A percentile compares a stretch with the other conserved stretches of the same genome.
phyloP scores from a whole-genome alignment of 2,329 filamentous ascomycete genomes.

The Fulvia fulva region DNA sequence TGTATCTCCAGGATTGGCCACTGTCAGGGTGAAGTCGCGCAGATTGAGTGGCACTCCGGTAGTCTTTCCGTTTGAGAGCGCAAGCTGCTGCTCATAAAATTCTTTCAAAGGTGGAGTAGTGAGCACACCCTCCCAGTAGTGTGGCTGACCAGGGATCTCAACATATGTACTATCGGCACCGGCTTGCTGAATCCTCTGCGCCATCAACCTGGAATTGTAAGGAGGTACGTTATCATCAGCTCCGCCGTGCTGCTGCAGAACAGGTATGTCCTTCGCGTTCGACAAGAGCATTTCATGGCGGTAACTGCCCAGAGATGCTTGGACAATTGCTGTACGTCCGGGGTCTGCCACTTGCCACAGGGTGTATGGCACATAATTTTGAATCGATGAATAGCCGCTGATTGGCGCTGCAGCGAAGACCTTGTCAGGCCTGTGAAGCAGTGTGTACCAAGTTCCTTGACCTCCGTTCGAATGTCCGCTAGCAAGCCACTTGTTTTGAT shows the following conservation, averaged over 20 bases:
- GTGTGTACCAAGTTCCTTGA: constrained; percentile 55
- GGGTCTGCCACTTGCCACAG: constrained; percentile 55
- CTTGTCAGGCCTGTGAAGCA: constrained; percentile 55
- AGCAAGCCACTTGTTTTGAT: constrained; percentile 49
- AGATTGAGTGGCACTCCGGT: constrained; percentile 25
- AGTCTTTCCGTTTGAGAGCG: constrained; percentile 14
- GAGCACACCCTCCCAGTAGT: constrained; percentile 56
- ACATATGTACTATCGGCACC: constrained; percentile 44
- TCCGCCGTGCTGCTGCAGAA: constrained; percentile 55
- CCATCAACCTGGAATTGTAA: constrained; percentile 55
- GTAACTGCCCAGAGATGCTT: constrained; percentile 49
- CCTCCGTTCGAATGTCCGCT: constrained; percentile 59
- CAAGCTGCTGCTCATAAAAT: constrained; percentile 46
- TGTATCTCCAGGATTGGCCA: constrained; percentile 52
- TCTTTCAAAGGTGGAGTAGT: constrained; percentile 46
- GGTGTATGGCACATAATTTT: constrained; percentile 56
- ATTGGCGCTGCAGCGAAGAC: constrained; percentile 54
- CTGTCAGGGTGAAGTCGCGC: constrained; percentile 44
- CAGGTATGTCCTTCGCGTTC: constrained; percentile 51
- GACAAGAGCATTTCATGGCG: constrained; percentile 53
- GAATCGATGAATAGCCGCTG: constrained; percentile 57
- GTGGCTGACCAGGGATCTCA: constrained; percentile 48
- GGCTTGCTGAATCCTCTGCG: constrained; percentile 45
- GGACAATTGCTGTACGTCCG: constrained; percentile 44
- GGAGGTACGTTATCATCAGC: constrained; percentile 56